Evolutionary conservation across 2,329 filamentous ascomycete species (phyloP), one percentile per base, ranked within the genome.

Genomic region (Hirsutella minnesotensis): DNA sequence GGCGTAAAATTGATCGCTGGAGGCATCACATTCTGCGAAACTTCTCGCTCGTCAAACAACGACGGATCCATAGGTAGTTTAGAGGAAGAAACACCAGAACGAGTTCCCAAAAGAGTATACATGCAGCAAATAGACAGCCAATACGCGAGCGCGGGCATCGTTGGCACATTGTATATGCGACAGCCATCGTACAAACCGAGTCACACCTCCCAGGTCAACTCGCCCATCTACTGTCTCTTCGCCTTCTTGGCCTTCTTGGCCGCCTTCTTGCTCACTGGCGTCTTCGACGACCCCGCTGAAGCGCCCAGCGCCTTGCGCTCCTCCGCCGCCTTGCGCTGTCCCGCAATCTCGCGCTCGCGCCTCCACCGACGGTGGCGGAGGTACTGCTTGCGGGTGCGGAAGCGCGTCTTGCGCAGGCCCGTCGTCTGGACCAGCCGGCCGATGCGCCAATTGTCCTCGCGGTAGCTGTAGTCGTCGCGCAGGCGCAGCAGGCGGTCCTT

Each of bases 381-480:
- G 53, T 61, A 66, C 49, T 68, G 64, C 56, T 70, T 72, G 38
- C 74, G 63, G 46, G 72, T 71, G 19, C 66, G 61, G 54, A 71
- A 69, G 43, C 69, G 65, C 48, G 68, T 72, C 20, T 69, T 66
- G 44, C 69, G 62, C 44, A 68, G 63, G 18, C 68, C 66, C 54
- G 71, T 73, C 48, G 71, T 72, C 50, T 63, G 64, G 41, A 71
- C 68, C 39, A 79, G 62, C 9, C 68, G 67, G 12, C 75, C 75
- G 39, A 79, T 73, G 21, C 69, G 65, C 67, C 72, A 76, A 62
- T 75, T 77, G 54, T 74, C 72, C 62, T 79, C 75, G 41, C 69
- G 66, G 59, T 79, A 79, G 51, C 69, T 69, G 64, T 79, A 79
- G 56, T 76, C 67, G 43, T 64, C 56, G 42, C 66, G 64, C 44